phyloP scores from a whole-genome alignment of 345 rosid species.

The Gynandropsis gynandra region DNA sequence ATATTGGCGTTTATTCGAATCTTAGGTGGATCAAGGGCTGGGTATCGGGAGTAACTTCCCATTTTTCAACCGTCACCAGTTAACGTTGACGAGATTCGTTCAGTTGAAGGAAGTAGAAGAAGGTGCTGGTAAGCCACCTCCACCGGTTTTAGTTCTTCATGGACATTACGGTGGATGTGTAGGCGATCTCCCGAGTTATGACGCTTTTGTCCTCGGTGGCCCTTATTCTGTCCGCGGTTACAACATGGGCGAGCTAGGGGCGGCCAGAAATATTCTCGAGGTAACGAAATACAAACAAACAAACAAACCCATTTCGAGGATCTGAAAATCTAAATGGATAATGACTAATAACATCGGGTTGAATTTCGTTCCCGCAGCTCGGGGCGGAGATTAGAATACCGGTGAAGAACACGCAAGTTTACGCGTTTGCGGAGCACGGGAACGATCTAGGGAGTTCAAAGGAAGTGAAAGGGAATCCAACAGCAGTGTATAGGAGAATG shows the following conservation, averaged over 20 bases:
- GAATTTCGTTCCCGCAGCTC: constrained; percentile 37
- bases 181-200: constrained; percentile 97
- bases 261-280: constrained; percentile 83
- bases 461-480: constrained; percentile 96
- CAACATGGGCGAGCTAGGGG: constrained; percentile 99
- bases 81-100: constrained; percentile 75
- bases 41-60: constrained; percentile 96
- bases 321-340: too few relatives aligned
- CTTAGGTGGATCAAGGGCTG: constrained; percentile 95
- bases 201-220: constrained; percentile 96
- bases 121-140: constrained; percentile 77
- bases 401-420: constrained; percentile 71
- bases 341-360: too few relatives aligned
- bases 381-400: constrained; percentile 94
- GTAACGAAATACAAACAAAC: constrained; percentile 30
- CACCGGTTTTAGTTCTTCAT: constrained; percentile 86
- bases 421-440: constrained; percentile 93
- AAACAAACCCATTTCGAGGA: not conserved
- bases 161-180: constrained; percentile 99
- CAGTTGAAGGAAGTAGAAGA: constrained; percentile 82
- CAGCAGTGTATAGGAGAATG: constrained; percentile 84
- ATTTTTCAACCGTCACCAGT: constrained; percentile 91
- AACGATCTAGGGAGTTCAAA: constrained; percentile 90
- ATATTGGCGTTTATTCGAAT: not conserved
- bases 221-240: constrained; percentile 98